Base-by-base conservation (phyloP, 2,329 filamentous ascomycete genomes). In the Colletotrichum eremochloae region DNA sequence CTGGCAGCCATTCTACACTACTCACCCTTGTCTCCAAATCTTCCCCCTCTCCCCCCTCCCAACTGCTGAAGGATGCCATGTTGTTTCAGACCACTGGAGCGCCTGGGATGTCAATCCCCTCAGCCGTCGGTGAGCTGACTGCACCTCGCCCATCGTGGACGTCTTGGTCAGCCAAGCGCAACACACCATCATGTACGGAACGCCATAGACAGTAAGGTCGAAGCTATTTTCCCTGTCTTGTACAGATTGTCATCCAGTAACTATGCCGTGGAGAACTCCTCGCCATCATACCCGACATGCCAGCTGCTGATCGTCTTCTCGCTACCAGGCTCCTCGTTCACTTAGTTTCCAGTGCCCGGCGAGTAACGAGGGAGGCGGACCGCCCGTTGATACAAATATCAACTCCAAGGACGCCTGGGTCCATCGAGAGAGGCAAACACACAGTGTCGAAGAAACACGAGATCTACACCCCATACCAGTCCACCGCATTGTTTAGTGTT, bases 181-280 rank as follows among this genome's bases (percentile, higher is more conserved):
- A 52, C 36, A 36, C 33, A 38, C 61, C 61, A 38, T 42, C 61
- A 63, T 63, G 61, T 63, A 53, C 3, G 48, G 14, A 24, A 53
- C 12, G 24, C 61, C 36, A 11, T 53, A 42, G 24, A 14, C 24
- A 53, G 61, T 63, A 63, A 63, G 48, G 7, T 15, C 18, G 15
- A 6, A 24, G 2, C 8, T 9, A 9, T 38, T 31, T 53, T 8
- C 33, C 24, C 15, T 53, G 11, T 38, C 20, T 11, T 7, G n/a
- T 14, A 11, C 18, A 44, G n/a, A 14, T 40, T 15, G 5, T 12
- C 20, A 36, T 36, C 46, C 14, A 36, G 31, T 7, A 38, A 33
- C 14, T 36, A 53, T 18, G 14, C 46, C 33, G 24, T 33, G 18
- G 24, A 33, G 24, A 53, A 38, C 33, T 36, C 9, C 14, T 36